A percentile compares a stretch with the other conserved stretches of the same genome.
phyloP scores from a whole-genome alignment of 169 alveolate species.

The Plasmodium vinckei region DNA sequence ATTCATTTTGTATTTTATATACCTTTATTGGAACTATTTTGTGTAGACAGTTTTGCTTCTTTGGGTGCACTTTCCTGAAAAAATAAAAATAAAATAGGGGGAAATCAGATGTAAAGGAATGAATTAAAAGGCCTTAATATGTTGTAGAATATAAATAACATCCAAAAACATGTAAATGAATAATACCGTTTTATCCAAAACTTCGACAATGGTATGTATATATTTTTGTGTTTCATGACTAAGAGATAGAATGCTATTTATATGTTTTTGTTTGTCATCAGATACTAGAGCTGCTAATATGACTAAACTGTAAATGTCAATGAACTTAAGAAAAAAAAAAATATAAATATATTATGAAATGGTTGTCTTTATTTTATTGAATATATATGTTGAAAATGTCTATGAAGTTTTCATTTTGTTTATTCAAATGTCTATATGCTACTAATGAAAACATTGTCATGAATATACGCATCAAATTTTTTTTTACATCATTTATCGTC shows the following conservation, averaged over 20 bases:
- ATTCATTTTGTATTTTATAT: background rate
- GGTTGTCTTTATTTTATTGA: background rate
- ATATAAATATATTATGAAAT: background rate
- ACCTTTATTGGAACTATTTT: constrained; percentile 42
- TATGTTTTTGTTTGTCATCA: constrained; percentile 69
- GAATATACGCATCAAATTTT: background rate
- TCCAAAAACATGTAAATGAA: background rate
- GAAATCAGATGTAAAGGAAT: background rate
- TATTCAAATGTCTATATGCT: background rate
- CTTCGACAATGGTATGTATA: constrained; percentile 63
- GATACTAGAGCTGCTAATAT: constrained; percentile 74
- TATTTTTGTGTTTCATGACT: constrained; percentile 76
- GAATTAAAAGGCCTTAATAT: no score
- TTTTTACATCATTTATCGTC: constrained; percentile 39
- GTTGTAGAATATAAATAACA: background rate
- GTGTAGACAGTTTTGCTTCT: constrained; percentile 21
- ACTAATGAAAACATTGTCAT: background rate
- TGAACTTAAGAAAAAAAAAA: constrained; percentile 30
- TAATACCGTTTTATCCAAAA: constrained; percentile 61
- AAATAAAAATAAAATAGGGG: background rate
- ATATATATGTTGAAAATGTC: background rate
- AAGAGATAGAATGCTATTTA: constrained; percentile 62
- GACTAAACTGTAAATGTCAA: constrained; percentile 66
- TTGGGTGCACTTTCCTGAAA: constrained; percentile 42
- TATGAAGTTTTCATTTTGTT: background rate